A percentile compares a stretch with the other conserved stretches of the same genome.
Conservation (phyloP, 1,139 yeast genomes). For the Yamadazyma sp. region DNA sequence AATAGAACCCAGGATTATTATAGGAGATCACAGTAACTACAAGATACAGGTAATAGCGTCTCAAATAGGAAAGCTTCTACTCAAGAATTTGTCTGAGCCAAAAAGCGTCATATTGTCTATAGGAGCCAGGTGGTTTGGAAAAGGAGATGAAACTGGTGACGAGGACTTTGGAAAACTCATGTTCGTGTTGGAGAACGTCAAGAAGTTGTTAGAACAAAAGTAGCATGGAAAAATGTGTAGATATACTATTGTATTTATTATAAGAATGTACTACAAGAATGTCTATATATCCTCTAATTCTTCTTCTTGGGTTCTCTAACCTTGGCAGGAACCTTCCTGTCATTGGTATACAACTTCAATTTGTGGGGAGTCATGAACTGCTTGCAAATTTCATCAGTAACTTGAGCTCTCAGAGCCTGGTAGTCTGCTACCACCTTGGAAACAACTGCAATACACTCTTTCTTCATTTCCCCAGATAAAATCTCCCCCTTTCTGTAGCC, state of each 20-base stretch:
- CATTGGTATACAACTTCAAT: slow-evolving; percentile 69
- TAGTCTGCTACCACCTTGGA: slow-evolving; percentile 77
- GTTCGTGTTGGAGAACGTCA: slow-evolving; percentile 38
- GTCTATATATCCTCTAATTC: slow-evolving; percentile 3
- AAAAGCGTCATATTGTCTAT: slow-evolving; percentile 38
- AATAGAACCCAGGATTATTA: slow-evolving; percentile 40
- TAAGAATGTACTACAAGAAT: too few relatives aligned
- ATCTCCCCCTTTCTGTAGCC: slow-evolving; percentile 79
- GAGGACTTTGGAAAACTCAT: slow-evolving; percentile 43
- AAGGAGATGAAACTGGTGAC: slow-evolving; percentile 30
- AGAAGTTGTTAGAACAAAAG: slow-evolving; percentile 16
- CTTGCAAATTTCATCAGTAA: slow-evolving; percentile 66
- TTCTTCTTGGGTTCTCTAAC: slow-evolving; percentile 40
- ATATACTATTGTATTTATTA: background rate
- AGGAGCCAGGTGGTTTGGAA: slow-evolving; percentile 47
- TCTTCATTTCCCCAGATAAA: slow-evolving; percentile 92
- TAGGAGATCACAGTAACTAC: slow-evolving; percentile 42
- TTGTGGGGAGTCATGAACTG: slow-evolving; percentile 84
- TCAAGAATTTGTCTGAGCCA: slow-evolving; percentile 25
- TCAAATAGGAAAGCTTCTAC: slow-evolving; percentile 41
- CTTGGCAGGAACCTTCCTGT: slow-evolving; percentile 70
- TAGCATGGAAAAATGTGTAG: background rate
- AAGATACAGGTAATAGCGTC: slow-evolving; percentile 43
- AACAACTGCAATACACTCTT: slow-evolving; percentile 75
- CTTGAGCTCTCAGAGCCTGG: slow-evolving; percentile 72